A percentile compares a stretch with the other conserved stretches of the same genome.
These are phyloP conservation scores for Cercospora nicotianae DNA, from an alignment of 2,329 filamentous ascomycete genomes.

Conservation along the genomic window DNA sequence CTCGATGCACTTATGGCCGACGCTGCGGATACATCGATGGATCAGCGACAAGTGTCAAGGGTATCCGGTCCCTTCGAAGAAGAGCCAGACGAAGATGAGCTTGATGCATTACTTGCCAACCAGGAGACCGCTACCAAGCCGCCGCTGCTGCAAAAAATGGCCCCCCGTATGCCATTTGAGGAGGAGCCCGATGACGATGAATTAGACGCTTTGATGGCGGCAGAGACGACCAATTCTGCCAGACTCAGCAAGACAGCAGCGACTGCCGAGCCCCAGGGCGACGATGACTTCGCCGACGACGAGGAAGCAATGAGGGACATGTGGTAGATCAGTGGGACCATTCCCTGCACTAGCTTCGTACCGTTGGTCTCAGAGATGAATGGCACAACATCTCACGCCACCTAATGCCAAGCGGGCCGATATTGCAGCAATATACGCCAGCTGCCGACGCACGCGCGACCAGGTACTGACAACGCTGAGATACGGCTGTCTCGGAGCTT, in stretches of 20 bases:
- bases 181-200: slow-evolving; percentile 37
- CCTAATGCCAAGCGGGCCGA: background rate
- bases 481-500: background rate
- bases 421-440: background rate
- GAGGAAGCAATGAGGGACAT: slow-evolving; percentile 64
- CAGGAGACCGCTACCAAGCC: background rate
- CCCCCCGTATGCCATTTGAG: slow-evolving; percentile 16
- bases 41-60: slow-evolving; percentile 6
- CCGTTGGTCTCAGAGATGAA: background rate
- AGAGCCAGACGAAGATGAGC: slow-evolving; percentile 22
- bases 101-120: slow-evolving; percentile 10
- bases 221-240: slow-evolving; percentile 39
- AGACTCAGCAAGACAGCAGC: background rate
- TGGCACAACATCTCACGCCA: background rate
- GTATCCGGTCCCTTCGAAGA: slow-evolving; percentile 30
- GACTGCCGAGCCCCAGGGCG: background rate
- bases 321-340: slow-evolving; percentile 14
- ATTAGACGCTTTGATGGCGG: slow-evolving; percentile 56
- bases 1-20: slow-evolving; percentile 32
- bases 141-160: slow-evolving; percentile 24
- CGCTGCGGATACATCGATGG: slow-evolving; percentile 4
- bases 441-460: background rate
- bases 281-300: slow-evolving; percentile 58
- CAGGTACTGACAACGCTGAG: background rate
- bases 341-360: background rate